phyloP scores from a whole-genome alignment of 1,284 basidiomycete species.

The Malassezia equina region DNA sequence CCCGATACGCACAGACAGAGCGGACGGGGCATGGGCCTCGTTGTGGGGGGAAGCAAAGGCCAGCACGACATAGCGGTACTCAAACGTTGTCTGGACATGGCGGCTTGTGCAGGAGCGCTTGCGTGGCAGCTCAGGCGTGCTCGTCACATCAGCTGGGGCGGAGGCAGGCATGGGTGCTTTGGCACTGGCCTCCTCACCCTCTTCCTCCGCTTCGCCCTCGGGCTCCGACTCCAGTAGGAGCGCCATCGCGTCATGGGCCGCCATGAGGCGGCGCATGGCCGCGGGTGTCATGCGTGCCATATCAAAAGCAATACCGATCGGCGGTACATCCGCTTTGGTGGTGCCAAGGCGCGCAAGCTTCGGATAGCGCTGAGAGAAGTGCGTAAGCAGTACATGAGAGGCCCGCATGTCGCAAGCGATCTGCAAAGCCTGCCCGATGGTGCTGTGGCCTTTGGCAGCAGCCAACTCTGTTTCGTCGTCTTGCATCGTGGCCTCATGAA shows the following conservation, averaged over 20 bases:
- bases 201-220: constrained; percentile 56
- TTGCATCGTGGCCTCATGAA: constrained; percentile 86
- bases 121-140: background rate
- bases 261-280: constrained; percentile 69
- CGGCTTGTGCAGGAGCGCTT: background rate
- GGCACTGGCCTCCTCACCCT: constrained; percentile 9
- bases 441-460: constrained; percentile 70
- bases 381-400: constrained; percentile 71
- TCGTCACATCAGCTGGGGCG: background rate
- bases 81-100: background rate
- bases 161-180: background rate
- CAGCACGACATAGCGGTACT: constrained; percentile 10
- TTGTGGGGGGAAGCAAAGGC: background rate
- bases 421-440: constrained; percentile 73
- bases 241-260: constrained; percentile 1
- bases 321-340: constrained; percentile 18
- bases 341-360: constrained; percentile 58
- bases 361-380: constrained; percentile 89
- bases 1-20: constrained; percentile 16
- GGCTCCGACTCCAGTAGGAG: constrained; percentile 28
- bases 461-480: constrained; percentile 61
- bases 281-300: constrained; percentile 62
- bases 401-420: constrained; percentile 68
- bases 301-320: constrained; percentile 67
- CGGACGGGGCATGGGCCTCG: constrained; percentile 3